phyloP scores from a whole-genome alignment of 1,284 basidiomycete species.

The Grifola frondosa region DNA sequence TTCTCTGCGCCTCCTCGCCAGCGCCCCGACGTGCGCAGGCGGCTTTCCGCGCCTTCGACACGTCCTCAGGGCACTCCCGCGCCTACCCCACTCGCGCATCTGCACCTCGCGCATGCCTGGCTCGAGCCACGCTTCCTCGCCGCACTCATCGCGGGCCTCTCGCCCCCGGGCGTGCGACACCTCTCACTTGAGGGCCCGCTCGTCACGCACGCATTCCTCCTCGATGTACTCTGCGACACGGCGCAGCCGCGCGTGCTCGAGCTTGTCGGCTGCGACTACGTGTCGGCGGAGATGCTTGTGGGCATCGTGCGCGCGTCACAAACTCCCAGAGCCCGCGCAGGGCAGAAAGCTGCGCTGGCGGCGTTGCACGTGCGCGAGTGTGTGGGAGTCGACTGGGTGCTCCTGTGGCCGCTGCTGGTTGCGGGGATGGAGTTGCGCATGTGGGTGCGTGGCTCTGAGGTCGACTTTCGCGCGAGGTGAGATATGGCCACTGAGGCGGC shows the following conservation, averaged over 20 bases:
- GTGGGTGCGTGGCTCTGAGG: slow-evolving; percentile 19
- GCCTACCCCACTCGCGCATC: slow-evolving; percentile 22
- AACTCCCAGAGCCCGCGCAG: slow-evolving; percentile 11
- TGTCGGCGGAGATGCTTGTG: slow-evolving; percentile 25
- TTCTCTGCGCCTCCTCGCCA: slow-evolving; percentile 20
- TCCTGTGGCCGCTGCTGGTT: slow-evolving; percentile 14
- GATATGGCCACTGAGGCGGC: too few relatives aligned
- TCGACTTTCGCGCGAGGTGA: too few relatives aligned
- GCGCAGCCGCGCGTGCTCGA: slow-evolving; percentile 25
- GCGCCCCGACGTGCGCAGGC: slow-evolving; percentile 8
- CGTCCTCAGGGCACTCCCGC: slow-evolving; percentile 28
- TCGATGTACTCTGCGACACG: slow-evolving; percentile 14
- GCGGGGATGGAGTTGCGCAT: slow-evolving; percentile 16
- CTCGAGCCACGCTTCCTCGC: slow-evolving; percentile 29
- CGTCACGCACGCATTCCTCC: slow-evolving; percentile 23
- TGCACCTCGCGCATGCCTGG: slow-evolving; percentile 31
- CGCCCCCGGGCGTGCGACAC: slow-evolving; percentile 21
- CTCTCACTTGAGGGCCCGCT: slow-evolving; percentile 27
- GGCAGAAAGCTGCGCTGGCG: slow-evolving; percentile 8
- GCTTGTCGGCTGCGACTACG: slow-evolving; percentile 21
- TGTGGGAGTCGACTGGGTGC: slow-evolving; percentile 15
- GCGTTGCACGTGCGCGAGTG: slow-evolving; percentile 20
- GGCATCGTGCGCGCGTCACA: slow-evolving; percentile 20
- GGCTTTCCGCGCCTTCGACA: slow-evolving; percentile 26
- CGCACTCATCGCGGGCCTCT: slow-evolving; percentile 25